Percentiles rank a stretch among this genome's conserved stretches.
Evolutionary conservation across 768 basidiomycete species (phyloP).

Genomic region (Infundibulicybe gibba): DNA sequence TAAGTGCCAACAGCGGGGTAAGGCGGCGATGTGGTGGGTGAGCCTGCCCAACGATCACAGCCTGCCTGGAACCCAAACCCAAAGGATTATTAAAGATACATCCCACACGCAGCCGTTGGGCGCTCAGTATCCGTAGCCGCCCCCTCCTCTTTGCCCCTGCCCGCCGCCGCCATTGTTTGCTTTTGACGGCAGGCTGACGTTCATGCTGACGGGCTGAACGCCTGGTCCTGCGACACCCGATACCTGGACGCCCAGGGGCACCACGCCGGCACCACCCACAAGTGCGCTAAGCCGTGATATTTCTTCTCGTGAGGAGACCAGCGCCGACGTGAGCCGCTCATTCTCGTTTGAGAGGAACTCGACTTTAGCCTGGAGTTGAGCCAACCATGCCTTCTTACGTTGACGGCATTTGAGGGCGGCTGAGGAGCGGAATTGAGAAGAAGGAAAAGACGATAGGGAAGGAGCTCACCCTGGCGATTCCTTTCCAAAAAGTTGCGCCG

Average conservation of each 20-base stretch:
- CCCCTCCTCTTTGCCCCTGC: no score
- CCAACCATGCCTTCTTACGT: conserved; percentile 97
- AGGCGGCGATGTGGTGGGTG: no score
- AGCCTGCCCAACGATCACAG: no score
- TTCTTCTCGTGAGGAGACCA: conserved; percentile 88
- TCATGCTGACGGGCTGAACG: not conserved
- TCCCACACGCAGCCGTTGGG: no score
- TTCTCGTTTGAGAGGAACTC: conserved; percentile 93
- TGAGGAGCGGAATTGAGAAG: conserved; percentile 22
- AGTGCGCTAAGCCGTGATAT: conserved; percentile 78
- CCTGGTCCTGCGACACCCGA: not conserved
- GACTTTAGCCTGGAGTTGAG: conserved; percentile 89
- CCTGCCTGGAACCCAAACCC: no score
- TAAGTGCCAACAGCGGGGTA: no score
- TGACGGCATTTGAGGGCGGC: conserved; percentile 99
- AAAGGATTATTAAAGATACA: no score
- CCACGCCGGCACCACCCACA: conserved; percentile 64
- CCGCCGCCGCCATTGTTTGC: not conserved
- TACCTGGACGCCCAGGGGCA: conserved; percentile 2
- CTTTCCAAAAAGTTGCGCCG: conserved; percentile 94
- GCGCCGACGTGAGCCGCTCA: conserved; percentile 84
- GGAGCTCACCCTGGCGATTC: conserved; percentile 84
- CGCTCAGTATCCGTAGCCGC: not conserved
- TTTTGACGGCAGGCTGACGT: not conserved
- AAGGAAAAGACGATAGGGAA: conserved; percentile 1